Percentiles rank a stretch among this genome's conserved stretches.
Conservation (phyloP, 768 basidiomycete species). For the Leccinum disarticulatum region DNA sequence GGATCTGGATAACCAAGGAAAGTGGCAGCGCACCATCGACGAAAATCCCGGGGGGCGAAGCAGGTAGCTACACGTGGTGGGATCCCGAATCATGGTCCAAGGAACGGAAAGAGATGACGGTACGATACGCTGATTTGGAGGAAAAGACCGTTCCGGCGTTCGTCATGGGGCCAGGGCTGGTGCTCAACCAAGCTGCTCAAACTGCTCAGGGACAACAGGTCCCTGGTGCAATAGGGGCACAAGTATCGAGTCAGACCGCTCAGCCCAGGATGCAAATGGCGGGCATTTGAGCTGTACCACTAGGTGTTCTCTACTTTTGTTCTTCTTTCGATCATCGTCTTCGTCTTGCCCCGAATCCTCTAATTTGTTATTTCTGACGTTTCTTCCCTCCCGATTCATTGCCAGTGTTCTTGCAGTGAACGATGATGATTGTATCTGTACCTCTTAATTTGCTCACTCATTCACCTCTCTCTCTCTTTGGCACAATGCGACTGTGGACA, state of each 20-base stretch:
- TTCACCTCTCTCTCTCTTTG: slow-evolving; percentile 11
- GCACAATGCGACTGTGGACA: slow-evolving; percentile 27
- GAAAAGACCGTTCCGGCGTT: slow-evolving; percentile 71
- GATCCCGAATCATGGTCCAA: slow-evolving; percentile 79
- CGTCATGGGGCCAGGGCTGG: slow-evolving; percentile 47
- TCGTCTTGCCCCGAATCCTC: slow-evolving; percentile 11
- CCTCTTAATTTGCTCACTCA: slow-evolving; percentile 33
- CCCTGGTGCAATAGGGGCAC: slow-evolving; percentile 33
- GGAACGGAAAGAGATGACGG: slow-evolving; percentile 75
- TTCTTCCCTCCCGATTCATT: slow-evolving; percentile 14
- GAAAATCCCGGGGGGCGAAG: slow-evolving; percentile 79
- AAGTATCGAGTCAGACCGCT: slow-evolving; percentile 25
- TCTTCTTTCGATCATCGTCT: slow-evolving; percentile 8
- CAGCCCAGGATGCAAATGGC: slow-evolving; percentile 38
- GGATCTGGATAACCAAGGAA: slow-evolving; percentile 85
- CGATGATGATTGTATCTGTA: slow-evolving; percentile 41
- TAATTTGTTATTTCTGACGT: slow-evolving; percentile 23
- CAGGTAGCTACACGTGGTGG: slow-evolving; percentile 90
- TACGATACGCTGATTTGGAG: slow-evolving; percentile 71
- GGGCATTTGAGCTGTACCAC: slow-evolving; percentile 30
- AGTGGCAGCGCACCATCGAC: slow-evolving; percentile 71
- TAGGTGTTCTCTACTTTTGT: not conserved
- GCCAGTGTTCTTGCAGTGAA: slow-evolving; percentile 33
- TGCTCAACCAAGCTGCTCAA: slow-evolving; percentile 36
- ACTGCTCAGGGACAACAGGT: slow-evolving; percentile 40